Evolutionary conservation across 495 filamentous ascomycete species (phyloP), one percentile per base, ranked within the genome.

Genomic region (Sphaerosporella brunnea): DNA sequence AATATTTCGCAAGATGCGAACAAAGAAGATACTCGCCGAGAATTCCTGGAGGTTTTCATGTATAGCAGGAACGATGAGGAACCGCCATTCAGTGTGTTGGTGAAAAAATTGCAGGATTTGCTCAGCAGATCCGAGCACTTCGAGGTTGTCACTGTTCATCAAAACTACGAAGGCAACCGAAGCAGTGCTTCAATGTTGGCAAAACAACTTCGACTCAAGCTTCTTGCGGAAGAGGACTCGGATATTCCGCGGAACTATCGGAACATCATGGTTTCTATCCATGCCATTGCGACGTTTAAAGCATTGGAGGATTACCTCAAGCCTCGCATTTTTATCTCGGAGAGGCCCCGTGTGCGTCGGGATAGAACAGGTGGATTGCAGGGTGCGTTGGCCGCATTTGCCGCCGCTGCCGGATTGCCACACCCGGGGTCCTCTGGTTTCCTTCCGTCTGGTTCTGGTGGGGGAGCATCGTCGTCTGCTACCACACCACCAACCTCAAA

Each of bases 201-300:
- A 5, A 99, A 96, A 61, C 92, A 99, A 56, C 73, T 99, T 21
- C 78, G 86, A 21, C 73, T 99, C 13, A 86, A 83, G 58, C 68
- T 99, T 8, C 74, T 86, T 19, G 86, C 90, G 1, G 87, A 93
- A 48, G 90, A 95, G 1, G 81, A 83, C 30, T 84, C 83, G 0
- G 80, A 92, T 23, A 85, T 96, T 41, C 88, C 87, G 20, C 70
- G 74, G 19, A 66, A 77, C 11, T 96, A 88, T 55, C 75, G 80
- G 25, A 93, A 86, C 50, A 85, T 96, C 51, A 94, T 93, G 79
- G 88, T 99, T 13, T 88, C 85, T 3, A 96, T 99, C 51, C 92
- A 99, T 64, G 92, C 92, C 23, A 96, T 99, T 61, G 88, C 92
- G 7, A 94, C 86, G 0, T 95, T 99, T 65, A 96, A 96, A 60